Evolutionary conservation across 164 flowering plant species (phyloP), one percentile per base, ranked within the genome.

Genomic region (Protea cynaroides): DNA sequence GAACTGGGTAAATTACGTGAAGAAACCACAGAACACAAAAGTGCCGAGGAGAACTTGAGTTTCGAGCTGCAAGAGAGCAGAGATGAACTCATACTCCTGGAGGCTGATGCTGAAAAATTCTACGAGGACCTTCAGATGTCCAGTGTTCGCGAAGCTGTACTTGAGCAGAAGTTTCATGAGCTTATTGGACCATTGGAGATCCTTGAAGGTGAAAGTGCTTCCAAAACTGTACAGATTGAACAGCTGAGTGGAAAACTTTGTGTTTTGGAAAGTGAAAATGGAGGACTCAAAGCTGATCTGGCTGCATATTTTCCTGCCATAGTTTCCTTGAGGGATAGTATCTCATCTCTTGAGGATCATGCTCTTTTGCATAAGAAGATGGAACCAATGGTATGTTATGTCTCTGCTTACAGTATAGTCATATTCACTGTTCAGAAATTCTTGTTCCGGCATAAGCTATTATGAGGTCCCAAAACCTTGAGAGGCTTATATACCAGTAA

Each of bases 11-110:
- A 61, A 38, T 65, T 87, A 49, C 70, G 46, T 47, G 71, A 80
- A 69, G 81, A 80, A 64, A 51, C 84, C 55, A 82, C 74, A 66
- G 84, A 80, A 61, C 76, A 65, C 24, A 77, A 67, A 66, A 70
- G 66, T 59, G 74, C 78, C 67, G 88, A 83, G 67, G 87, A 81
- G 67, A 62, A 60, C 51, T 69, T 90, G 78, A 73, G 71, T 64
- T 79, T 77, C 61, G 88, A 86, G 68, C 74, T 94, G 55, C 82
- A 74, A 52, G 80, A 78, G 69, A 84, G 67, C 69, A 77, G 78
- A 69, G 84, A 77, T 65, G 90, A 84, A 65, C 76, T 76, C 72
- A 81, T 84, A 76, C 78, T 82, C 22, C 84, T 86, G 89, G 96
- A 94, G 66, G 79, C 82, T n/a, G 90, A 85, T 72, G 89, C 96